Conservation (phyloP, 129 eudicot genomes). For the Arctium lappa region DNA sequence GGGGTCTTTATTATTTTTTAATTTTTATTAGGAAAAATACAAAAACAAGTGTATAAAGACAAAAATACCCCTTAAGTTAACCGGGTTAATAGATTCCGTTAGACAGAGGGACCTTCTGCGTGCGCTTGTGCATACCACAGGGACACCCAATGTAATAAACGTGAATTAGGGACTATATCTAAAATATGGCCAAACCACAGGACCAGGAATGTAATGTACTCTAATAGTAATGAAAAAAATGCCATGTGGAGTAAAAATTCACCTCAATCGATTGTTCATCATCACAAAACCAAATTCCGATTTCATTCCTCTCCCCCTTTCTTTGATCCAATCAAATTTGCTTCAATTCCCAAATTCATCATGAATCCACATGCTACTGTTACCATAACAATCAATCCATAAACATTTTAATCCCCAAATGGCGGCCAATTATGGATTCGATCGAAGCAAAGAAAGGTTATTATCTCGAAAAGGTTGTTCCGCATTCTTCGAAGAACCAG, state of each 20-base stretch:
- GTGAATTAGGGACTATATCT: no score
- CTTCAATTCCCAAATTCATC: background rate
- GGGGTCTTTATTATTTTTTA: no score
- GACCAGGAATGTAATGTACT: no score
- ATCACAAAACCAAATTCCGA: background rate
- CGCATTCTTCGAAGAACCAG: background rate
- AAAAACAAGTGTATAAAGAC: no score
- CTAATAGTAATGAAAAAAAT: background rate
- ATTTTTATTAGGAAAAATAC: no score
- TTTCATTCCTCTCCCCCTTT: background rate
- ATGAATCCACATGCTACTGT: background rate
- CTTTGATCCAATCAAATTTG: background rate
- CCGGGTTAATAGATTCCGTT: no score
- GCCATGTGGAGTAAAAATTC: background rate
- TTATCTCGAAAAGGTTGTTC: background rate
- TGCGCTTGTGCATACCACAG: no score
- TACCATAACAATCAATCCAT: background rate
- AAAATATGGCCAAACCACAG: no score
- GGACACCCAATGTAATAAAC: no score
- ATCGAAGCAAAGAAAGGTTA: background rate
- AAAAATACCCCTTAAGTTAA: no score
- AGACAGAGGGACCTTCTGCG: no score
- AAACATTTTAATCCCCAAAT: background rate
- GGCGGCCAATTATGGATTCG: background rate
- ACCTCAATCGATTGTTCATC: background rate